A percentile compares a stretch with the other conserved stretches of the same genome.
Conservation (phyloP, 805 yeast genomes). For the Wickerhamiella sergipiensis region DNA sequence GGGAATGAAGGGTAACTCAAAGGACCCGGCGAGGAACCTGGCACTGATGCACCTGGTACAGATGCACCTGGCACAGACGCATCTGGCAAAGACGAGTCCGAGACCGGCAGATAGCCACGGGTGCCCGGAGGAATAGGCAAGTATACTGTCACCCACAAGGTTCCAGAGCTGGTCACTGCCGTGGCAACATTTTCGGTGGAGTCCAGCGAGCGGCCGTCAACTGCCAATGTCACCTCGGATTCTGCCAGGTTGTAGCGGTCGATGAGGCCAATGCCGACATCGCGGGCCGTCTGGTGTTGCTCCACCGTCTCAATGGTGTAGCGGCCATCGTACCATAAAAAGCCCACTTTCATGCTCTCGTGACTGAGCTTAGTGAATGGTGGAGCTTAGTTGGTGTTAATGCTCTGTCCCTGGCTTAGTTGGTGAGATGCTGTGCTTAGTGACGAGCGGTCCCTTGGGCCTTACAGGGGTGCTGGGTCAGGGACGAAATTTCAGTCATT, state of each 20-base stretch:
- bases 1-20: no score
- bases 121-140: not conserved
- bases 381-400: not conserved
- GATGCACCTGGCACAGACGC: no score
- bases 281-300: not conserved
- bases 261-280: not conserved
- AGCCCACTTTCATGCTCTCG: not conserved
- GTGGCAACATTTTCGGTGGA: not conserved
- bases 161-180: not conserved
- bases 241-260: not conserved
- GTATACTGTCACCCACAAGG: not conserved
- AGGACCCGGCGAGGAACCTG: no score
- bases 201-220: not conserved
- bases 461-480: no score
- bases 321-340: not conserved
- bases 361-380: no score
- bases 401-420: no score
- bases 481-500: not conserved
- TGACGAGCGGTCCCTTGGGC: no score
- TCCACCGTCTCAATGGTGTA: not conserved
- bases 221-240: not conserved
- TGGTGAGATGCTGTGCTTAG: no score
- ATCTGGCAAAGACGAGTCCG: no score
- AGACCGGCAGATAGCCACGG: no score
- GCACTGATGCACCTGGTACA: no score